These are phyloP conservation scores for Flaveria sonorensis DNA, from an alignment of 129 eudicot genomes.

Conservation along the genomic window DNA sequence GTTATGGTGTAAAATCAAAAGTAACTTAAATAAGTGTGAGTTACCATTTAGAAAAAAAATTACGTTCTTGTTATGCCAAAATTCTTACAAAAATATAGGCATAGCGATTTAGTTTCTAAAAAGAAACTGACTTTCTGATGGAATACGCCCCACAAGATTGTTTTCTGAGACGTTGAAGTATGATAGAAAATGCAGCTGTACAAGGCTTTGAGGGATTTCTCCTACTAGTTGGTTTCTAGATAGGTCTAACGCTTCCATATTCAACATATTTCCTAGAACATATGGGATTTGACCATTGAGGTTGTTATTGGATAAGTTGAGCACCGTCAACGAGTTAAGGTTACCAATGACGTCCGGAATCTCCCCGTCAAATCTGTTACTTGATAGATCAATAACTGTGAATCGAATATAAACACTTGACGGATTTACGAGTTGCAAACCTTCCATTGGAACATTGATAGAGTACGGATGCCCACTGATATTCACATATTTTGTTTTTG, in stretches of 20 bases:
- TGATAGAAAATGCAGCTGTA: slow-evolving; percentile 11
- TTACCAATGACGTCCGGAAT: slow-evolving; percentile 24
- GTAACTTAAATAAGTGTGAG: too few relatives aligned
- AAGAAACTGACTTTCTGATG: neutral
- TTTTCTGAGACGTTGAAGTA: neutral
- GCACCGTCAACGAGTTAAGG: slow-evolving; percentile 12
- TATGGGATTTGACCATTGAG: slow-evolving; percentile 11
- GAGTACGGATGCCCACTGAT: neutral
- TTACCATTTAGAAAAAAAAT: too few relatives aligned
- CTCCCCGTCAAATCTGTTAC: slow-evolving; percentile 21
- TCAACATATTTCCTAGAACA: neutral
- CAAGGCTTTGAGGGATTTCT: slow-evolving; percentile 33
- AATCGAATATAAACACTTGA: rapidly evolving
- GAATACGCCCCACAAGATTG: slow-evolving; percentile 26
- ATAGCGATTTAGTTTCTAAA: too few relatives aligned
- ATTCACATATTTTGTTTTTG: neutral
- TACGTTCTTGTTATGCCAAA: too few relatives aligned
- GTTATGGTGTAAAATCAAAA: too few relatives aligned
- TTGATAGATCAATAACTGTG: slow-evolving; percentile 21
- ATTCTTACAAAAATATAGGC: too few relatives aligned
- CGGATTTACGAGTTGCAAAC: neutral
- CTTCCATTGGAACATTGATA: neutral
- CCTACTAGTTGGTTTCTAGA: slow-evolving; percentile 37
- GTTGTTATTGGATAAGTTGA: slow-evolving; percentile 35
- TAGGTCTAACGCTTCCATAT: slow-evolving; percentile 2